Base-by-base conservation (phyloP, 2,329 filamentous ascomycete species). In the Scorias spongiosa region DNA sequence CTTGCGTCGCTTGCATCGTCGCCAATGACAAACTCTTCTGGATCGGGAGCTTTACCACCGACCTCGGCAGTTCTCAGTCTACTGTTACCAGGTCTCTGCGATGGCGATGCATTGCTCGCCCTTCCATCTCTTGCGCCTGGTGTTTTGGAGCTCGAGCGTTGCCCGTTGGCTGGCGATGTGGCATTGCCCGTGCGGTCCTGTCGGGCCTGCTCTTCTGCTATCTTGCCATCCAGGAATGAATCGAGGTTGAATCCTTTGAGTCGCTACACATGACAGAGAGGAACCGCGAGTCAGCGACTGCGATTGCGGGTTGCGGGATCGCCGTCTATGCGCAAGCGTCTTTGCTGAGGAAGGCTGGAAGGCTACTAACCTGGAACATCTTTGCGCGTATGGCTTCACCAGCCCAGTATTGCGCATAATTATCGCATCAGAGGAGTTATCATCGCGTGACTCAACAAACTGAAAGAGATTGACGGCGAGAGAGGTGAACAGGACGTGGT, bases 191-290 rank as follows among this genome's bases (percentile, higher is more conserved):
- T 54, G 42, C 69, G 64, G 57, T 75, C 75, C 59, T 87, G 82
- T 46, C 84, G 81, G 46, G 85, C 83, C 65, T 93, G 85, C 66
- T 95, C 88, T 66, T 94, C 86, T 56, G 86, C 84, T 57, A 95
- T 91, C 84, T 67, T 85, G 30, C 48, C 49, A 46, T 62, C 60
- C 43, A 62, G 53, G 49, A 62, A 63, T 26, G 44, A 49, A 45
- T 61, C 60, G 44, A 63, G 53, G 43, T 60, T 60, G 53, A 61
- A 58, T 45, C 54, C 53, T 45, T 61, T 61, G 41, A 62, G 49
- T 43, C 57, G 51, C 56, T 60, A 36, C 32, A 15, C 15, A 9
- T 36, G 4, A 7, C 20, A 7, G 20, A 26, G 7, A 3, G 20
- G 20, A 26, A 26, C 20, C 7, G 20, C 7, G 20, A 7, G 20